These are phyloP conservation scores for Petunia secreta DNA, from an alignment of 257 asterid genomes.

Conservation along the genomic window DNA sequence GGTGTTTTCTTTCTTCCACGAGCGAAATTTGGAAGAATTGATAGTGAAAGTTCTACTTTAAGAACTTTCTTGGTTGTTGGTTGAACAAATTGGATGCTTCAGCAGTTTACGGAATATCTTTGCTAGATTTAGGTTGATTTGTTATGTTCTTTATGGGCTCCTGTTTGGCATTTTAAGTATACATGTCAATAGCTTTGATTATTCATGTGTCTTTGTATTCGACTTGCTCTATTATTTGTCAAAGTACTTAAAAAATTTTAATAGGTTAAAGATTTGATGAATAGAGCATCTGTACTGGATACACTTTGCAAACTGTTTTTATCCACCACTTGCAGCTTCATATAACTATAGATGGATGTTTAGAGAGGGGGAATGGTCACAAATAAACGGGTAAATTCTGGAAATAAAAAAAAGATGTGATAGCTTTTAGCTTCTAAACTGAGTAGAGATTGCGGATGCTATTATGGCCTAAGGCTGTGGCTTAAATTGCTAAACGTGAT, in stretches of 20 bases:
- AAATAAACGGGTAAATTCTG: neutral
- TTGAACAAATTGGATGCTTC: neutral
- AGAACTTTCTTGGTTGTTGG: constrained; percentile 14
- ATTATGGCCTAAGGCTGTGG: neutral
- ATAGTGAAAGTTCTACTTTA: neutral
- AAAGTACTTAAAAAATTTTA: neutral
- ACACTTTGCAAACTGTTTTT: neutral
- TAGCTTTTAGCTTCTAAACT: constrained; percentile 10
- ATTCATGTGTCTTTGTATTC: constrained; percentile 6
- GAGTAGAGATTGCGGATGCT: neutral
- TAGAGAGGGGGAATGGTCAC: neutral
- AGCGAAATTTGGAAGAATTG: neutral
- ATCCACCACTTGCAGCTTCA: neutral
- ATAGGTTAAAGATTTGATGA: neutral
- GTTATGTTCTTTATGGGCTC: neutral
- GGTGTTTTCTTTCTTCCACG: neutral
- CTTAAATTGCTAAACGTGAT: neutral
- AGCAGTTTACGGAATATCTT: neutral
- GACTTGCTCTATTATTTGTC: neutral
- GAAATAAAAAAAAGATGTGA: neutral
- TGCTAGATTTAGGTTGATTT: neutral
- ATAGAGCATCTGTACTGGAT: neutral
- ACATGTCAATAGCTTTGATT: neutral
- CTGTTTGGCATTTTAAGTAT: neutral
- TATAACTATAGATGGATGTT: no score